Evolutionary conservation across 2,329 filamentous ascomycete genomes (phyloP).

Genomic region (Karstenula rhodostoma): DNA sequence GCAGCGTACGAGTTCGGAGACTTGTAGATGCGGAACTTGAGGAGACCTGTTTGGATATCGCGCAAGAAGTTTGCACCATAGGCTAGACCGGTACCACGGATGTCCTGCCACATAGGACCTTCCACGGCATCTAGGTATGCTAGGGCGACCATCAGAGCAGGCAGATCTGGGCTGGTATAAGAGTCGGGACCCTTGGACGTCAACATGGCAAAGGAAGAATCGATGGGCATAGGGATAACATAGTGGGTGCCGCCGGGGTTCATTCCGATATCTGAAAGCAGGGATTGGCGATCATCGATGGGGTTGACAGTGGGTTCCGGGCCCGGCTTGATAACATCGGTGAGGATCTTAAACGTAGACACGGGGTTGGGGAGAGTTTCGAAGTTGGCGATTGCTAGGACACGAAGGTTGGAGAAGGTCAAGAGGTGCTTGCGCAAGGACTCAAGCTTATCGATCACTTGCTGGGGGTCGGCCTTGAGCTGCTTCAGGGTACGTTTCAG

Average conservation of each 20-base stretch:
- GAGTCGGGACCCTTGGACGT: constrained; percentile 77
- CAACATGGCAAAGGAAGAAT: constrained; percentile 87
- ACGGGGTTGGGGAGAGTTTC: constrained; percentile 77
- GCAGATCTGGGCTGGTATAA: constrained; percentile 78
- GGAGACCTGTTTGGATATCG: constrained; percentile 78
- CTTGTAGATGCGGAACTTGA: constrained; percentile 88
- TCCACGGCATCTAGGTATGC: constrained; percentile 93
- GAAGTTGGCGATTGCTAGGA: constrained; percentile 84
- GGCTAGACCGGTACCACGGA: constrained; percentile 90
- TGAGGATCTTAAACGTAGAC: constrained; percentile 75
- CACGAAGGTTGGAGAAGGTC: constrained; percentile 82
- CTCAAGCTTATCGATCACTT: constrained; percentile 80
- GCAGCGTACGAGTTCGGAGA: constrained; percentile 90
- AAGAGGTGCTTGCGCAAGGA: constrained; percentile 78
- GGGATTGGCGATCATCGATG: constrained; percentile 72
- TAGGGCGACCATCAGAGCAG: constrained; percentile 85
- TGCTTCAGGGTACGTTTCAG: constrained; percentile 85
- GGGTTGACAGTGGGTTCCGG: constrained; percentile 67
- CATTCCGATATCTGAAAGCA: constrained; percentile 78
- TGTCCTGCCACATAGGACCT: constrained; percentile 91
- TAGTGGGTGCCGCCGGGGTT: constrained; percentile 78
- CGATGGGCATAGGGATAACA: constrained; percentile 89
- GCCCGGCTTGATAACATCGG: constrained; percentile 58
- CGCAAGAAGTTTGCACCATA: constrained; percentile 85
- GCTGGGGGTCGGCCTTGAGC: constrained; percentile 76